These are phyloP conservation scores for Persicaria maculosa DNA, from an alignment of 148 eudicot genomes.

Conservation along the genomic window DNA sequence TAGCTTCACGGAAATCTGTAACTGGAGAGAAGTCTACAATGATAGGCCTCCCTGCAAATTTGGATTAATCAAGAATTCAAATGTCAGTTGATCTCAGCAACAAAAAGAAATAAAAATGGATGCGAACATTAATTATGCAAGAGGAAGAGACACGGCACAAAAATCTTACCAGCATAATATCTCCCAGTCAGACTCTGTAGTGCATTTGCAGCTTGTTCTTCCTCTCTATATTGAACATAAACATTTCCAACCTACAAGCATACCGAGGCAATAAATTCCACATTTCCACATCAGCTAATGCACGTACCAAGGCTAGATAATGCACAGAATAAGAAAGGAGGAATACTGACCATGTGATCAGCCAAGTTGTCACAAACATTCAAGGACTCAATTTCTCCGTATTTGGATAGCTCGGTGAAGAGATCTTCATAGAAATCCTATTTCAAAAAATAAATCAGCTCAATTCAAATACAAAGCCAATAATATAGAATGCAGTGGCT, in stretches of 20 bases:
- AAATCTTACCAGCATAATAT: constrained; percentile 65
- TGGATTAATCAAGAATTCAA: not conserved
- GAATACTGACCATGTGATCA: constrained; percentile 72
- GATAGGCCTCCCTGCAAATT: constrained; percentile 69
- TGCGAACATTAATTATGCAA: not conserved
- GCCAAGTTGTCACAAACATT: constrained; percentile 92
- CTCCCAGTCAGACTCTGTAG: constrained; percentile 65
- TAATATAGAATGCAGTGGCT: not conserved
- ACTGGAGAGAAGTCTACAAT: constrained; percentile 96
- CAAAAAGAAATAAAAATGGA: not conserved
- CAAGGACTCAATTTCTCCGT: constrained; percentile 86
- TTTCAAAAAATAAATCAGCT: constrained; percentile 3
- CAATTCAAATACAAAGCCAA: not conserved
- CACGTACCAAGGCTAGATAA: not conserved
- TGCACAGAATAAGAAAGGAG: not conserved
- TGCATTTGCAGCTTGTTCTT: constrained; percentile 83
- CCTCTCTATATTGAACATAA: constrained; percentile 86
- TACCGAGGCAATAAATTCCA: not conserved
- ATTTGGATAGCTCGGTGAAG: constrained; percentile 81
- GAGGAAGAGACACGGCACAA: not conserved
- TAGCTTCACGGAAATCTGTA: constrained; percentile 97
- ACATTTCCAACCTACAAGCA: constrained; percentile 81
- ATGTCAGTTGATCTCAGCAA: not conserved
- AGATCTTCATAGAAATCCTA: constrained; percentile 92
- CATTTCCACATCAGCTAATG: not conserved